phyloP scores from a whole-genome alignment of 129 eudicot genomes.

The Lactuca sativa region DNA sequence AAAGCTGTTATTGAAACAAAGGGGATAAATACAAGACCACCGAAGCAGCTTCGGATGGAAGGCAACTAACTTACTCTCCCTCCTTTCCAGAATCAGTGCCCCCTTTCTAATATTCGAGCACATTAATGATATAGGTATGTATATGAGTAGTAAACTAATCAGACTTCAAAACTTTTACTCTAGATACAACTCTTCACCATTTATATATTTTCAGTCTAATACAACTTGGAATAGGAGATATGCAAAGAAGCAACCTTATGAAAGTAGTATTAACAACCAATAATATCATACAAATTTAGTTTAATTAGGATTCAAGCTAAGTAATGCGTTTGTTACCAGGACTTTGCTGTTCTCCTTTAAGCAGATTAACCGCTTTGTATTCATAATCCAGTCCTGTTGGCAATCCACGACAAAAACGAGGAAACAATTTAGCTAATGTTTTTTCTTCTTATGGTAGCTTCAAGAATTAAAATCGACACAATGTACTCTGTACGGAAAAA shows the following conservation, averaged over 20 bases:
- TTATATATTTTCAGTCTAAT: neutral
- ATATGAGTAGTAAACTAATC: too few relatives aligned
- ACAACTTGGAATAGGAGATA: neutral
- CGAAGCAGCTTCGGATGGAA: too few relatives aligned
- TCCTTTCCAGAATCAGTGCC: too few relatives aligned
- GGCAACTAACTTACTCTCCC: too few relatives aligned
- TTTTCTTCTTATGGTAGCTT: conserved; percentile 6
- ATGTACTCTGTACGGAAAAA: neutral
- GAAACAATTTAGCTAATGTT: neutral
- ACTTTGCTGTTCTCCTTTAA: conserved; percentile 64
- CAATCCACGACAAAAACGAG: conserved; percentile 7
- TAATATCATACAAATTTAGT: neutral
- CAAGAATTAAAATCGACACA: neutral
- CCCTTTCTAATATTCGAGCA: too few relatives aligned
- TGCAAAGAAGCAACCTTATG: too few relatives aligned
- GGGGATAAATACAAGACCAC: too few relatives aligned
- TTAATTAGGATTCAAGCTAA: neutral
- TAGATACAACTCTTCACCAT: too few relatives aligned
- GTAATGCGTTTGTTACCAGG: conserved; percentile 46
- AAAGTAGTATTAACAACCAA: neutral
- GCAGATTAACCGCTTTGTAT: conserved; percentile 72
- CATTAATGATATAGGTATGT: too few relatives aligned
- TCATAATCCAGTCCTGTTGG: conserved; percentile 75
- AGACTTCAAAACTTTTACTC: too few relatives aligned
- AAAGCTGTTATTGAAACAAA: too few relatives aligned